A percentile compares a stretch with the other conserved stretches of the same genome.
Conservation (phyloP, 805 yeast genomes). For the Saccharomycopsis amapae region DNA sequence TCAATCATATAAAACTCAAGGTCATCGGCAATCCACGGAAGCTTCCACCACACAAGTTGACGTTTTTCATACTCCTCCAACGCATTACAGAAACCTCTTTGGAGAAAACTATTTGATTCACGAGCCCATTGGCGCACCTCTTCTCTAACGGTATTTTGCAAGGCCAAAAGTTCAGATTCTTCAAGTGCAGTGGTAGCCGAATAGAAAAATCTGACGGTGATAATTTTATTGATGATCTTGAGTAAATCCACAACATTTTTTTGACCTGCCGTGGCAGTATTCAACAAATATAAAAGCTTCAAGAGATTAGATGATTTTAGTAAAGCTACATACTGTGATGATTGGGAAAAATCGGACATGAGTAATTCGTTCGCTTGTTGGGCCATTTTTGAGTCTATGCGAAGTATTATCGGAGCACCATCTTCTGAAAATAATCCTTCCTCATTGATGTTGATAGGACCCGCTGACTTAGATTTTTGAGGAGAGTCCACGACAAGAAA, state of each 20-base stretch:
- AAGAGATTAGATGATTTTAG: slow-evolving; percentile 15
- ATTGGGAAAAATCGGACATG: slow-evolving; percentile 18
- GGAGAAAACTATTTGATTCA: slow-evolving; percentile 15
- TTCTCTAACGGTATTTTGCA: neutral
- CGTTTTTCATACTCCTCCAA: slow-evolving; percentile 9
- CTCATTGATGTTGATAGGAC: neutral
- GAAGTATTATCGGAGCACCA: too few relatives aligned
- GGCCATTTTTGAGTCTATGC: slow-evolving; percentile 14
- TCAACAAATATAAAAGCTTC: slow-evolving; percentile 13
- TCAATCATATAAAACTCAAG: slow-evolving; percentile 17
- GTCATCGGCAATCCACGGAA: slow-evolving; percentile 14
- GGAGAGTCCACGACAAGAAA: slow-evolving; percentile 13
- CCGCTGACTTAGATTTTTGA: neutral
- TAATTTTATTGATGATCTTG: slow-evolving; percentile 9
- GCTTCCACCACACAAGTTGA: slow-evolving; percentile 17
- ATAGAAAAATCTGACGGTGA: slow-evolving; percentile 8
- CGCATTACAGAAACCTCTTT: slow-evolving; percentile 2
- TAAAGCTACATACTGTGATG: slow-evolving; percentile 9
- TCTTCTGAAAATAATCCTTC: too few relatives aligned
- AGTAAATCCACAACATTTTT: slow-evolving; percentile 4
- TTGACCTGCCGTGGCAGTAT: slow-evolving; percentile 10
- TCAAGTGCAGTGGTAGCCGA: neutral
- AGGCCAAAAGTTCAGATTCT: neutral
- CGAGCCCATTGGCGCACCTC: slow-evolving; percentile 17
- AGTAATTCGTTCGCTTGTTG: slow-evolving; percentile 17